Base-by-base conservation (phyloP, 768 basidiomycete genomes). In the Collybia nuda region DNA sequence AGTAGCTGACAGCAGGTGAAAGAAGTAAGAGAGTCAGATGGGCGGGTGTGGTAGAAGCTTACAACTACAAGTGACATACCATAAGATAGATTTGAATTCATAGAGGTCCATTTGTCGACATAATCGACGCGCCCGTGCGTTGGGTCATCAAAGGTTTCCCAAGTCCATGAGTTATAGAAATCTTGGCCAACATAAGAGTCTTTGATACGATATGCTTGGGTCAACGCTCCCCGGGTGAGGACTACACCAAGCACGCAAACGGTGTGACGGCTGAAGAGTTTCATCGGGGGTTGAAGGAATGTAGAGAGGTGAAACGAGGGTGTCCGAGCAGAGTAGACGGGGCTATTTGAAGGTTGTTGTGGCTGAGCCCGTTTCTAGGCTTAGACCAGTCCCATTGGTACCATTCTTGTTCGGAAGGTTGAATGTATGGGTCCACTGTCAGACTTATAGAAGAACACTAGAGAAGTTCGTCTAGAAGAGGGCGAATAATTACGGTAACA, bases 91-190 rank as follows among this genome's bases (percentile, higher is more conserved):
- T 78, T 79, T 1, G 61, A 59, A 0, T 43, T 17, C n/a, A 68
- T 44, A 0, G 84, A 78, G 1, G 75, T 73, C 14, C 52, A 44
- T 56, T 70, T 55, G 52, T 76, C 70, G 28, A 85, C 71, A 53
- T 82, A 86, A 63, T 84, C 78, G 50, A 83, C 81, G 44, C 78
- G 68, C n/a, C 84, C 84, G 53, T 84, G 79, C 0, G 84, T 86
- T n/a, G 82, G 84, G 59, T 86, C 84, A 50, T 75, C 58, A 22
- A 62, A 47, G 6, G 74, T 76, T 54, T 80, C 72, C 77, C 77
- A 85, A 1, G 58, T 63, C 70, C 76, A 86, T 5, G 51, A 52
- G 17, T 69, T 44, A 50, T 77, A 68, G 59, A 86, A 86, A 57
- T 58, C 49, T 11, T 37, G 12, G 19, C 60, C 60, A 12, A 22